Evolutionary conservation across 805 yeast species (phyloP), one percentile per base, ranked within the genome.

Genomic region (Blastobotrys americana): DNA sequence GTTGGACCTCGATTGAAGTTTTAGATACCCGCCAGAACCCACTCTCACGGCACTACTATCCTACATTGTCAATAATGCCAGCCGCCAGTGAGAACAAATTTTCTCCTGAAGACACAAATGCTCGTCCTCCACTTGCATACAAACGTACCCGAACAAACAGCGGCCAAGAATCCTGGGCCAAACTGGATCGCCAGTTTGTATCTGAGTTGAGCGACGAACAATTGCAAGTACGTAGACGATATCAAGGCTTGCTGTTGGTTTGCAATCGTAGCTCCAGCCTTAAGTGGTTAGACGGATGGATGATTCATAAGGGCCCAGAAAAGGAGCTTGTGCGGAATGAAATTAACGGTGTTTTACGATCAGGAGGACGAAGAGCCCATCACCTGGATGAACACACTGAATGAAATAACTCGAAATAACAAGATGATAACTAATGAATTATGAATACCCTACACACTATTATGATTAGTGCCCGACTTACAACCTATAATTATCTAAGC

Each of bases 11-110:
- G n/a, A 42, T 61, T 33, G 46, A 40, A 23, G 55, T 49, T 10
- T 43, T 61, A 25, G 66, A 61, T 39, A 31, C 58, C 37, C 55
- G 66, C 15, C 50, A 51, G 43, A 61, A 62, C 42, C 65, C 66
- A 6, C 20, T 59, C 5, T 59, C 58, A 17, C 13, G 37, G 10
- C 44, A 45, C 22, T 52, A 55, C 22, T 61, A 61, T 38, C 43
- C 50, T 10, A 36, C 21, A 9, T 23, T 42, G 21, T 10, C 4
- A 13, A 31, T n/a, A n/a, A n/a, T n/a, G 5, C 34, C 16, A 3
- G 34, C n/a, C 16, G 17, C 34, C 34, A 31, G 5, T 15, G 16
- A 31, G 17, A 34, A 4, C n/a, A 3, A 5, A 5, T 10, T 16
- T 16, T 38, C 39, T 13, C 9, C 41, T 15, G 42, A 31, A 22